Evolutionary conservation across 2,329 filamentous ascomycete species (phyloP).

Genomic region (Madurella mycetomatis): DNA sequence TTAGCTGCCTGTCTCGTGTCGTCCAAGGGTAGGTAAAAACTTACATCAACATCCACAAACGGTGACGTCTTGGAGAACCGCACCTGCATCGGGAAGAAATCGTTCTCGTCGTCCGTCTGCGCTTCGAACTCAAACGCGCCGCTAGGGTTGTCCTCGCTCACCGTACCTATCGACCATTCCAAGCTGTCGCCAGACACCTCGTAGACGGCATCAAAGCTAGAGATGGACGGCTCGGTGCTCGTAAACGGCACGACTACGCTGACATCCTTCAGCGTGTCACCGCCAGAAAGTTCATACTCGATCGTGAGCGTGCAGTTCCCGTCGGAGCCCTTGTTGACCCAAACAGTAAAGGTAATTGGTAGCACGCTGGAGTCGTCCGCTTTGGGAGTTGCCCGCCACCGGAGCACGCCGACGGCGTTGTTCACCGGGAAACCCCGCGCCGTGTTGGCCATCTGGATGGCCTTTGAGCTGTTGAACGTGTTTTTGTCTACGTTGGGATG

Average conservation of each 20-base stretch:
- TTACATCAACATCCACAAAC: constrained; percentile 90
- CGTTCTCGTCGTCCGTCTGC: constrained; percentile 77
- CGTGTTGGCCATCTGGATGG: constrained; percentile 85
- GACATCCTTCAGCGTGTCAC: constrained; percentile 76
- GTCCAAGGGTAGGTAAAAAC: constrained; percentile 33
- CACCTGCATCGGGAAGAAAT: constrained; percentile 97
- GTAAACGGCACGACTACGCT: constrained; percentile 82
- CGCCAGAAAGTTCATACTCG: constrained; percentile 88
- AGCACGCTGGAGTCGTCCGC: constrained; percentile 74
- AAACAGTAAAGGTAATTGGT: constrained; percentile 94
- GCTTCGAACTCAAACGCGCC: constrained; percentile 96
- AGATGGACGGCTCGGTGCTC: constrained; percentile 78
- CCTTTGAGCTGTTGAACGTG: constrained; percentile 75
- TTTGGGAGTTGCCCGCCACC: constrained; percentile 85
- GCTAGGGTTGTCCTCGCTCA: constrained; percentile 75
- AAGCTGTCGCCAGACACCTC: constrained; percentile 89
- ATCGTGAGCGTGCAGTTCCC: constrained; percentile 85
- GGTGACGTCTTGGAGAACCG: constrained; percentile 81
- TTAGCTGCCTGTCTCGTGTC: constrained; percentile 22
- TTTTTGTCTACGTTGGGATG: constrained; percentile 95
- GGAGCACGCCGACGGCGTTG: constrained; percentile 85
- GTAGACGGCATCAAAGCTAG: constrained; percentile 90
- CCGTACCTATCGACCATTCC: constrained; percentile 87
- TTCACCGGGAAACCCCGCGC: constrained; percentile 90
- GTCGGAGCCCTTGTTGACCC: constrained; percentile 84